Evolutionary conservation across 2,329 filamentous ascomycete genomes (phyloP), one percentile per base, ranked within the genome.

Genomic region (Cytospora piceae): DNA sequence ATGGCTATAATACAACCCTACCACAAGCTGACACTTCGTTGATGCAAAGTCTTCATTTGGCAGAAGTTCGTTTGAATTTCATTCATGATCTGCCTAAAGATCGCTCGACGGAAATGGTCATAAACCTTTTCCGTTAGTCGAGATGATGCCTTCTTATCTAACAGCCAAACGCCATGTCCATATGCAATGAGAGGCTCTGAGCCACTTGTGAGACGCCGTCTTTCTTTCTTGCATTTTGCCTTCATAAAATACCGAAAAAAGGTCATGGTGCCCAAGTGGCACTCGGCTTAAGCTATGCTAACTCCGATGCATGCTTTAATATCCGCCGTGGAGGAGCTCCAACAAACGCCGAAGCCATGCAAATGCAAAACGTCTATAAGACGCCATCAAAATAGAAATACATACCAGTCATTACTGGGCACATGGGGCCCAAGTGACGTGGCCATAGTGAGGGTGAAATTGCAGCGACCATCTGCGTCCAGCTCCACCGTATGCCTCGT

Each of bases 291-390:
- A 49, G 46, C 46, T 24, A 49, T 24, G 46, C 46, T 49, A 24
- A 49, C n/a, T 22, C 46, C 22, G n/a, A 49, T 49, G 46, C 46
- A 49, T 49, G 20, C 46, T 49, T 49, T 49, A 9, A n/a, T 24
- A n/a, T 24, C 22, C 22, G 46, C 46, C 46, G n/a, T 49, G 11
- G 46, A 49, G 46, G 3, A 24, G n/a, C 46, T 49, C 42, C 46
- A 49, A 24, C n/a, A 49, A 49, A 49, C 46, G 46, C 46, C 46
- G 46, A 49, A 49, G n/a, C 46, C 46, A 49, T 49, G 46, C 46
- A 49, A 24, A 49, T 49, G 46, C 46, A 24, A 49, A 49, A 49
- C n/a, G 46, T 24, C 20, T 22, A 24, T 15, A 49, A 49, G n/a
- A 24, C 46, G 11, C 11, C n/a, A 22, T 49, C n/a, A 49, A 49